Evolutionary conservation across 2,329 filamentous ascomycete species (phyloP).

Genomic region (Ophiostoma montium): DNA sequence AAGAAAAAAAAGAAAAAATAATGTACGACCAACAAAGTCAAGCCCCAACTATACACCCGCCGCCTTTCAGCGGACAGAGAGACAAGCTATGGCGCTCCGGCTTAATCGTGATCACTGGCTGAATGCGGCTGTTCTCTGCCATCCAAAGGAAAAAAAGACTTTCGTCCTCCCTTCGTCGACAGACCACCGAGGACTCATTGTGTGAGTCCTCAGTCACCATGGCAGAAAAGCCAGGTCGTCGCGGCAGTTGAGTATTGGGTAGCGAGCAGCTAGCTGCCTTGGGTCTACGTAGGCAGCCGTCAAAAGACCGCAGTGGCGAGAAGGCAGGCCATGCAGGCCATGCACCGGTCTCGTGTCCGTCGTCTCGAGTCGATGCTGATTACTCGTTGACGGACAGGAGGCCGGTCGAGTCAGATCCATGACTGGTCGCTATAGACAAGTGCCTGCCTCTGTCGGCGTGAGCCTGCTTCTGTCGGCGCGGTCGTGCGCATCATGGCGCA

Average conservation of each 20-base stretch:
- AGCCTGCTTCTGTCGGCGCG: no score
- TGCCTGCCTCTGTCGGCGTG: no score
- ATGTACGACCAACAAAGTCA: constrained; percentile 93
- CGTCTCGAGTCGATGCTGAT: neutral
- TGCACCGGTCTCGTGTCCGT: no score
- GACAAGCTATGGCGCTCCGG: constrained; percentile 82
- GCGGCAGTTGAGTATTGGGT: constrained; percentile 26
- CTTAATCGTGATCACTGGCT: constrained; percentile 78
- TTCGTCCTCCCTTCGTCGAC: constrained; percentile 35
- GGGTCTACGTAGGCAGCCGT: constrained; percentile 1
- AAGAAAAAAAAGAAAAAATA: no score
- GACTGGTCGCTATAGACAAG: no score
- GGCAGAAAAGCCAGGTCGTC: constrained; percentile 37
- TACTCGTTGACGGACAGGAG: neutral
- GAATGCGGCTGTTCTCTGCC: constrained; percentile 55
- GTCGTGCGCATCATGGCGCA: no score
- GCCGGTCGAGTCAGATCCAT: no score
- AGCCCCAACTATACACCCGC: constrained; percentile 77
- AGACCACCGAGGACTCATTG: constrained; percentile 63
- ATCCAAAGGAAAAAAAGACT: constrained; percentile 8
- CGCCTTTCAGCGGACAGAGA: constrained; percentile 61
- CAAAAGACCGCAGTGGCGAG: neutral
- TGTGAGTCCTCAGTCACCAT: constrained; percentile 47
- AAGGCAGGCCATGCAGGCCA: neutral
- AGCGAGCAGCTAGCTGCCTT: neutral